Evolutionary conservation across 1,284 basidiomycete species (phyloP).

Genomic region (Cutaneotrichosporon daszewskae): DNA sequence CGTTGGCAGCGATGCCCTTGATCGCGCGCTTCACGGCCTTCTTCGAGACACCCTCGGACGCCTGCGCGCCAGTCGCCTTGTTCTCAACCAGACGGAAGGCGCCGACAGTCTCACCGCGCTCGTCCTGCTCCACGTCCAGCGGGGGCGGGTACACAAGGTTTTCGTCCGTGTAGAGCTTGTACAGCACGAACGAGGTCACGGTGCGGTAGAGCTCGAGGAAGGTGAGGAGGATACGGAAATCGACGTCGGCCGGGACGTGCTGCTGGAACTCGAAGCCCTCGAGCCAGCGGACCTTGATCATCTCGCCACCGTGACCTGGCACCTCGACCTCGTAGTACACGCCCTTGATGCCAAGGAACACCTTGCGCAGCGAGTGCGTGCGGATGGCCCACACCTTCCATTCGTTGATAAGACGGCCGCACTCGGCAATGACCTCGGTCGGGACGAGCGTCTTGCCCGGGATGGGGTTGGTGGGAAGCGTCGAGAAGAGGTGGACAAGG

Average conservation of each 20-base stretch:
- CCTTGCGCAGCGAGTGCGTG: constrained; percentile 75
- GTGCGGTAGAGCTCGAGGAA: constrained; percentile 99
- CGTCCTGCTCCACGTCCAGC: constrained; percentile 76
- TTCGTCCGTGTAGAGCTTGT: constrained; percentile 93
- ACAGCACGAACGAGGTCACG: constrained; percentile 88
- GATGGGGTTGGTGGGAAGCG: constrained; percentile 70
- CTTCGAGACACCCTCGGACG: constrained; percentile 34
- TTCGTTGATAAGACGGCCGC: constrained; percentile 78
- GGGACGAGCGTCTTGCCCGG: constrained; percentile 61
- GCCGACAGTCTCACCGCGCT: constrained; percentile 80
- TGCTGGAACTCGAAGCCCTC: constrained; percentile 98
- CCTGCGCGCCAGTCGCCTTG: constrained; percentile 37
- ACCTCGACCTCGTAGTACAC: constrained; percentile 97
- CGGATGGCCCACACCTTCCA: constrained; percentile 92
- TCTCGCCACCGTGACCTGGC: constrained; percentile 65
- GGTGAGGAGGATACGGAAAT: constrained; percentile 94
- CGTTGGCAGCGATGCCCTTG: constrained; percentile 45
- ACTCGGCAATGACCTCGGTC: constrained; percentile 81
- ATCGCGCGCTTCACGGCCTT: constrained; percentile 52
- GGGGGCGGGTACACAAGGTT: constrained; percentile 93
- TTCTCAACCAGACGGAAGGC: constrained; percentile 76
- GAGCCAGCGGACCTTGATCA: constrained; percentile 76
- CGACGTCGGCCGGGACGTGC: constrained; percentile 88
- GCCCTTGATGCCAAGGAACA: constrained; percentile 96
- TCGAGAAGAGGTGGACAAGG: constrained; percentile 87